phyloP scores from a whole-genome alignment of 2,329 filamentous ascomycete genomes.

The Ophiostoma triangulosporum region DNA sequence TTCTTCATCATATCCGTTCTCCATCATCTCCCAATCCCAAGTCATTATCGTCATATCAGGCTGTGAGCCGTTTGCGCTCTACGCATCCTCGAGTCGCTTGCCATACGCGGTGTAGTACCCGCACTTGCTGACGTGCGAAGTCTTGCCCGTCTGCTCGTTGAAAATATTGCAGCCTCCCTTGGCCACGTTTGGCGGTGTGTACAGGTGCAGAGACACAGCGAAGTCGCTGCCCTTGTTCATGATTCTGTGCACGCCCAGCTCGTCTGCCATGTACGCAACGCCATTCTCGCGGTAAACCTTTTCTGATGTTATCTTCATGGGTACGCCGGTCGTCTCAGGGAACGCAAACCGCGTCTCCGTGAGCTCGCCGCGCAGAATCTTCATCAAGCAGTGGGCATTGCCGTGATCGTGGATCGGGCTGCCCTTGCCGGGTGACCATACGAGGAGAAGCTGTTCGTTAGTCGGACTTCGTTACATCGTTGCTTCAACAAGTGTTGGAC shows the following conservation, averaged over 20 bases:
- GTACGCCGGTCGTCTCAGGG: constrained; percentile 42
- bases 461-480: neutral
- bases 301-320: constrained; percentile 52
- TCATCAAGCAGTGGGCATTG: constrained; percentile 89
- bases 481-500: constrained; percentile 11
- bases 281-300: constrained; percentile 55
- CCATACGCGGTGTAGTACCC: constrained; percentile 58
- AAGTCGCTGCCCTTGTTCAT: constrained; percentile 62
- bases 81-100: constrained; percentile 23
- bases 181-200: constrained; percentile 81
- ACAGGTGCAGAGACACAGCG: constrained; percentile 79
- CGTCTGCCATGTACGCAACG: constrained; percentile 85
- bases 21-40: neutral
- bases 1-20: neutral
- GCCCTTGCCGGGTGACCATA: constrained; percentile 75
- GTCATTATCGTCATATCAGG: constrained; percentile 4
- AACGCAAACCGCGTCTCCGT: constrained; percentile 73
- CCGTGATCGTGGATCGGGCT: constrained; percentile 82
- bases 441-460: constrained; percentile 56
- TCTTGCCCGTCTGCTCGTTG: constrained; percentile 60
- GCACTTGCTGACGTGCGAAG: constrained; percentile 55
- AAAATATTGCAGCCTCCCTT: constrained; percentile 73
- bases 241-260: constrained; percentile 74
- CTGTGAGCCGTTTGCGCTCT: neutral
- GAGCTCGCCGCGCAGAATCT: constrained; percentile 63